Base-by-base conservation (phyloP, 2,329 filamentous ascomycete genomes). In the Amylocarpus encephaloides region DNA sequence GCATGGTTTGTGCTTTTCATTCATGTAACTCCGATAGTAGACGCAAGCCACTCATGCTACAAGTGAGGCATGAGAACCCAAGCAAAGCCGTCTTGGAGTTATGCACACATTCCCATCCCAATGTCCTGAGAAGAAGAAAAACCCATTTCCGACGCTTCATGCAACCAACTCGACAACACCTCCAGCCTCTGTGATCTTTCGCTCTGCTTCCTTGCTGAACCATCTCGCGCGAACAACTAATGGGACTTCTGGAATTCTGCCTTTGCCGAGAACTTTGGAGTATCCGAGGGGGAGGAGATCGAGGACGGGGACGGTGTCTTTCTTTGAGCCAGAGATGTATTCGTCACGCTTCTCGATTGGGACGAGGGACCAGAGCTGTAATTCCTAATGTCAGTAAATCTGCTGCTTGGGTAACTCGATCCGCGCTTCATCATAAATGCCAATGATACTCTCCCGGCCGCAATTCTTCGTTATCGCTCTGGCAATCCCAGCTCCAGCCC, bases 221-320 rank as follows among this genome's bases (percentile, higher is more conserved):
- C 90, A 97, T 72, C 93, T 81, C 65, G 93, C 92, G 71, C 88
- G 88, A 64, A 98, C 91, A 68, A 98, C 88, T 67, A 98, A 75
- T 64, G 93, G 93, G 68, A 97, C 82, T 70, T 92, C 79, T 68
- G 93, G 92, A 68, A 97, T 79, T 70, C 92, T 85, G 75, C 93
- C 93, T 85, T 98, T 98, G 73, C 93, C 94, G 71, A 98, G 87
- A 64, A 98, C 84, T 81, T 98, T 98, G 71, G 90, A 88, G 85
- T 97, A 98, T 66, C 94, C 93, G 74, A 95, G 86, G 67, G 90
- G 81, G 61, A 97, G 86, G 73, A 98, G 88, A 79, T 98, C 92
- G 79, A 98, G 85, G 70, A 98, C 93, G 71, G 93, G 93, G 60
- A 92, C 90, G 72, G 88, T 95, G 74, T 95, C 89, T 72, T 83